A percentile compares a stretch with the other conserved stretches of the same genome.
Evolutionary conservation across 768 basidiomycete genomes (phyloP).

Genomic region (Xerocomellus amylosporus): DNA sequence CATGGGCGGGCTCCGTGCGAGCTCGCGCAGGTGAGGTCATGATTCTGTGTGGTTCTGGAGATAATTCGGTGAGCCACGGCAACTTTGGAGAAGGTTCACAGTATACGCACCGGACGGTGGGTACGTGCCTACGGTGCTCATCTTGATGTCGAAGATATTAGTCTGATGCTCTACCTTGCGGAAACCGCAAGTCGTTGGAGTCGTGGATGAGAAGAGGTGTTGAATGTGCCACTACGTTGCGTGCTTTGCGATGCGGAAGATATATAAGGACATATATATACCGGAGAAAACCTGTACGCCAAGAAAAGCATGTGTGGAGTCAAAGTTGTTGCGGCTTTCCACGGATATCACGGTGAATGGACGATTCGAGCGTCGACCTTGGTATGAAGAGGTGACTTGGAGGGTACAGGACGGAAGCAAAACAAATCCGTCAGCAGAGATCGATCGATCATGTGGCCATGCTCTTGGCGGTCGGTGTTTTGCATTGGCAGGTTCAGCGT

Average conservation of each 20-base stretch:
- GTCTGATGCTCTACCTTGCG: neutral
- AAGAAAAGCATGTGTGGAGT: conserved; percentile 5
- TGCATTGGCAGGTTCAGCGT: neutral
- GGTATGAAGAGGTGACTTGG: neutral
- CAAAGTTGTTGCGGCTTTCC: neutral
- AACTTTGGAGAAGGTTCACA: neutral
- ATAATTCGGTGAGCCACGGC: neutral
- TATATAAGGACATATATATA: neutral
- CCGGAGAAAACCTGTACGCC: conserved; percentile 4
- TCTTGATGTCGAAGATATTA: neutral
- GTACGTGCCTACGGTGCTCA: conserved; percentile 5
- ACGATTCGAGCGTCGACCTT: neutral
- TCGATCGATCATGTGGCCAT: neutral
- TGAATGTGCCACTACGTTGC: neutral
- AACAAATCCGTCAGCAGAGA: neutral
- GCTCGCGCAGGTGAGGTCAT: conserved; percentile 12
- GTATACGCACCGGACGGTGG: conserved; percentile 1
- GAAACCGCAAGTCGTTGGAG: neutral
- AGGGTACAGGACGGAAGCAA: neutral
- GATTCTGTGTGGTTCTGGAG: conserved; percentile 10
- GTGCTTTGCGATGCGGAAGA: neutral
- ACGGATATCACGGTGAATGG: neutral
- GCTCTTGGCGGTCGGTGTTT: neutral
- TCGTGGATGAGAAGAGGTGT: neutral
- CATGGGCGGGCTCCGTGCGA: conserved; percentile 13